A percentile compares a stretch with the other conserved stretches of the same genome.
phyloP scores from a whole-genome alignment of 306 rosid genomes.

The Malus sieversii region DNA sequence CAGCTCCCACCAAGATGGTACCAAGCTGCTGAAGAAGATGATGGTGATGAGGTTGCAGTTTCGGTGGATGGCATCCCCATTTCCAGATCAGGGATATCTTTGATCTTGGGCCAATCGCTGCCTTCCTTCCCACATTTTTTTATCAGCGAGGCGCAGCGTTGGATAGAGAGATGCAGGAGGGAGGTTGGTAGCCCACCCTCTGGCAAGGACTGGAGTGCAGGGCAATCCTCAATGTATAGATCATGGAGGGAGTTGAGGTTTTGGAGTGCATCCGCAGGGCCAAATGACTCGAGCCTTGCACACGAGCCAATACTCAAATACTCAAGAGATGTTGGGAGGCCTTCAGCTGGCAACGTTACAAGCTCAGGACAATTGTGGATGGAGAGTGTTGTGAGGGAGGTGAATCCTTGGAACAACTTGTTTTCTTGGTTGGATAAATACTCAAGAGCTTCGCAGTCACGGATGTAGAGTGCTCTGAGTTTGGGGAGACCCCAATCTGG shows the following conservation, averaged over 20 bases:
- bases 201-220: conserved; percentile 7
- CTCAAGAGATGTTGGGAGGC: conserved; percentile 7
- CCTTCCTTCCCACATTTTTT: background rate
- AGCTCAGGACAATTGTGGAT: conserved; percentile 15
- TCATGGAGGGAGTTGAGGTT: conserved; percentile 3
- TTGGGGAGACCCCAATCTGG: conserved; percentile 6
- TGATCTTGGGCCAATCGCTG: background rate
- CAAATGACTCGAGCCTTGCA: conserved; percentile 2
- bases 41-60: background rate
- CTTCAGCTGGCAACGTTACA: background rate
- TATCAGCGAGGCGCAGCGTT: background rate
- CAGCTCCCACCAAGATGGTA: background rate
- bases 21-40: background rate
- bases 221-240: conserved; percentile 12
- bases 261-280: background rate
- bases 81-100: conserved; percentile 4
- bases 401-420: background rate
- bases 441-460: background rate
- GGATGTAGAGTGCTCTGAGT: background rate
- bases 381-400: conserved; percentile 1
- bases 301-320: conserved; percentile 2
- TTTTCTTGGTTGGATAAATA: background rate
- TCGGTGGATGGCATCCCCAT: background rate
- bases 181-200: conserved; percentile 12
- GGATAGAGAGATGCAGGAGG: conserved; percentile 9